A percentile compares a stretch with the other conserved stretches of the same genome.
Evolutionary conservation across 2,329 filamentous ascomycete species (phyloP).

Genomic region (Aspergillus novofumigatus): DNA sequence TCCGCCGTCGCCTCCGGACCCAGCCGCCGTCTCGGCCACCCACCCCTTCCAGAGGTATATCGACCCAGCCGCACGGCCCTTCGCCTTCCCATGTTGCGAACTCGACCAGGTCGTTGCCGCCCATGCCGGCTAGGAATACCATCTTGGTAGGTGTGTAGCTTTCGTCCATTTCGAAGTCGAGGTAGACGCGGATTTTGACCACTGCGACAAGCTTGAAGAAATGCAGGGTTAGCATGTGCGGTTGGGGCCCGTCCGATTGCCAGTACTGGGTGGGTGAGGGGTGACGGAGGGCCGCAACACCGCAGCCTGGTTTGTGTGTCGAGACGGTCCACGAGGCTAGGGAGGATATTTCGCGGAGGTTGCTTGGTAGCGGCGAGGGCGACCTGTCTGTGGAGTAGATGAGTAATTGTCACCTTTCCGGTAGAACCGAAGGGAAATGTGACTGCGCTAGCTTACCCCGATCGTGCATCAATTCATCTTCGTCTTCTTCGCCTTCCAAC

Average conservation of each 20-base stretch:
- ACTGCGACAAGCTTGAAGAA: conserved; percentile 54
- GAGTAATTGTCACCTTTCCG: neutral
- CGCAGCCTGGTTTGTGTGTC: conserved; percentile 59
- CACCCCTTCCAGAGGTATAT: conserved; percentile 67
- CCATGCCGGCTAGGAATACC: conserved; percentile 80
- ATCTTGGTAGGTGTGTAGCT: conserved; percentile 96
- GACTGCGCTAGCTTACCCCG: conserved; percentile 20
- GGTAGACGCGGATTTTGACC: conserved; percentile 51
- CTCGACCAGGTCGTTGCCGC: conserved; percentile 84
- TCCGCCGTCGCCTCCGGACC: conserved; percentile 22
- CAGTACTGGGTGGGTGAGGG: conserved; percentile 57
- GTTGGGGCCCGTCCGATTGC: conserved; percentile 64
- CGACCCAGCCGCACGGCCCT: conserved; percentile 83
- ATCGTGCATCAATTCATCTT: conserved; percentile 34
- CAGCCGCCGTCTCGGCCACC: conserved; percentile 42
- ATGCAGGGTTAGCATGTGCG: conserved; percentile 60
- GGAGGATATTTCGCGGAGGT: conserved; percentile 60
- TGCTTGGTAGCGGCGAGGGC: conserved; percentile 35
- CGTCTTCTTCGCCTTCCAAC: conserved; percentile 22
- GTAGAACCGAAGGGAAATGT: no score
- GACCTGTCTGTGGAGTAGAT: conserved; percentile 25
- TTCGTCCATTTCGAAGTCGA: conserved; percentile 91
- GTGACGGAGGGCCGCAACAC: conserved; percentile 55
- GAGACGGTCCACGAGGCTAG: conserved; percentile 65
- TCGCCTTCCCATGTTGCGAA: conserved; percentile 77